Evolutionary conservation across 106 monocot genomes (phyloP).

Genomic region (Phalaenopsis aphrodite): DNA sequence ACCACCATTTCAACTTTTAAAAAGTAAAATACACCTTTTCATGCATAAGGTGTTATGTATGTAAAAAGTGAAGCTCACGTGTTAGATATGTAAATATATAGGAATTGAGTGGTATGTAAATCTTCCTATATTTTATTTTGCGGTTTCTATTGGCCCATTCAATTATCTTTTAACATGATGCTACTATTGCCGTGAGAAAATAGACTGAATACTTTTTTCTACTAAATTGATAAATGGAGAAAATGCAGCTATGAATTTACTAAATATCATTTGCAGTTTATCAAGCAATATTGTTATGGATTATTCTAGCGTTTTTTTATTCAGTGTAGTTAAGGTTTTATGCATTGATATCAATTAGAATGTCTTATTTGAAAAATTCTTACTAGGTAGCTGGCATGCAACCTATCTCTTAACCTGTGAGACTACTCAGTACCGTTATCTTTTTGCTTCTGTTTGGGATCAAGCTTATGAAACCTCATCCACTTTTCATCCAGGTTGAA

Average conservation of each 20-base stretch:
- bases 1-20: too few species aligned
- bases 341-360: background rate
- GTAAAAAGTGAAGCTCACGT: too few species aligned
- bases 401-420: background rate
- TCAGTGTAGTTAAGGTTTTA: background rate
- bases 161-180: conserved; percentile 1
- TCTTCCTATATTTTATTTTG: background rate
- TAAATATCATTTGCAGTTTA: background rate
- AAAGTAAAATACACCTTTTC: too few species aligned
- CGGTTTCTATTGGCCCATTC: background rate
- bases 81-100: too few species aligned
- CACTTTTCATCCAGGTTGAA: background rate
- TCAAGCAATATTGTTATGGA: background rate
- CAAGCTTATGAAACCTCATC: background rate
- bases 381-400: background rate
- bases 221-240: background rate
- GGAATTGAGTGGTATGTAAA: too few species aligned
- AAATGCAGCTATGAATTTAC: background rate
- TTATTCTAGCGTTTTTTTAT: background rate
- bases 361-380: background rate
- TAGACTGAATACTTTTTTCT: background rate
- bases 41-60: too few species aligned
- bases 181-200: background rate
- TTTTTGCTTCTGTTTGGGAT: background rate
- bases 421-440: background rate